Base-by-base conservation (phyloP, 805 yeast species). In the Starmerella asiatica region DNA sequence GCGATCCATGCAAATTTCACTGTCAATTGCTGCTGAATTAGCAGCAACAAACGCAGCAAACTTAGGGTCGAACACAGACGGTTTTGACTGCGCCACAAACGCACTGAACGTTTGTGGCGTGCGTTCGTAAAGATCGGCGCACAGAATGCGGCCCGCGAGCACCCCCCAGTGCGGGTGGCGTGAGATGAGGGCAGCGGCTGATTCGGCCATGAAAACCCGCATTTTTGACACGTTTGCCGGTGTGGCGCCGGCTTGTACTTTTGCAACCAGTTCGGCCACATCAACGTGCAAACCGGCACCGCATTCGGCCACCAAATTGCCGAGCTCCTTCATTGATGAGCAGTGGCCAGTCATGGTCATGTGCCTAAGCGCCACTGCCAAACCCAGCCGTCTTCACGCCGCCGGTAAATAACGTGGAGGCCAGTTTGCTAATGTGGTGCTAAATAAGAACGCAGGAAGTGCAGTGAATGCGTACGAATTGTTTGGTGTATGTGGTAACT, bases 151-250 rank as follows among this genome's bases (percentile, higher is more conserved):
- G 18, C 95, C 95, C 32, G 94, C 63, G 15, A 59, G 66, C 24
- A 75, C 71, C 17, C 94, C 93, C 56, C 88, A 86, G 62, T 88
- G 95, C 15, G 97, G 96, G 59, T 88, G 96, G 46, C 80, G 71
- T 14, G 96, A 86, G 40, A 94, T 80, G 93, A 88, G 78, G 55
- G 80, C 79, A 21, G 95, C 96, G 42, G 94, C 93, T 21, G 94
- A 82, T 61, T 88, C 97, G 27, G 96, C 93, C 34, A 94, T 81
- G 41, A 54, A 43, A 3, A 31, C 30, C 14, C 43, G 41, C 19
- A 46, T 36, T 44, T 58, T 56, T 40, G 21, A 23, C 34, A 17
- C 19, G 18, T 19, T 6, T 7, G 5, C 21, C 9, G 29, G 28
- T 23, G 40, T 29, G 21, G 18, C 17, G 17, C 44, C 44, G 3